phyloP scores from a whole-genome alignment of 345 rosid species.

The Moricandia moricandioides region DNA sequence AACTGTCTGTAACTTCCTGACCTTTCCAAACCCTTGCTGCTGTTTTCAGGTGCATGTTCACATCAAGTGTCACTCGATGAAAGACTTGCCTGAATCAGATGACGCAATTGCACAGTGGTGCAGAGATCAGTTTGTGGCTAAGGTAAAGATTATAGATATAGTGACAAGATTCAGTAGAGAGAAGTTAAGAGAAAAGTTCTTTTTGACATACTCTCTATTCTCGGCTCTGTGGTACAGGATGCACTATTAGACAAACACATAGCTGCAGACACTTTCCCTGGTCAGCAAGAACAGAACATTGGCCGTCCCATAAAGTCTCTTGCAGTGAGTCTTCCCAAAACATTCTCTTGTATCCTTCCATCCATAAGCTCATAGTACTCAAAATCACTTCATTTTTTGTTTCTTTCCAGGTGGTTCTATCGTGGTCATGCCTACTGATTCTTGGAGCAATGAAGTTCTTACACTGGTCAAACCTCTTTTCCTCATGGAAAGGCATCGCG shows the following conservation, averaged over 20 bases:
- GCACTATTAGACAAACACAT: constrained; percentile 70
- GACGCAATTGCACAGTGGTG: constrained; percentile 96
- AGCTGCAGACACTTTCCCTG: constrained; percentile 63
- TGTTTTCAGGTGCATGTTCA: constrained; percentile 75
- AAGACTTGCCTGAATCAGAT: constrained; percentile 81
- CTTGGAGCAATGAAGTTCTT: constrained; percentile 55
- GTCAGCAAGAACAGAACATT: constrained; percentile 56
- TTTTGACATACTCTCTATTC: neutral
- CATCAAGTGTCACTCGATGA: constrained; percentile 69
- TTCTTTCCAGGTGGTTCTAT: constrained; percentile 54
- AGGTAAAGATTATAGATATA: constrained; percentile 46
- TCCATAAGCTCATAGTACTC: neutral
- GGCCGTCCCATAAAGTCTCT: constrained; percentile 74
- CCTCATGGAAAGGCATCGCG: constrained; percentile 78
- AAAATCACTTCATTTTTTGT: neutral
- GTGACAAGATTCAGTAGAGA: neutral
- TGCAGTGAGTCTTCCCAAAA: constrained; percentile 45
- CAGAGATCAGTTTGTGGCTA: constrained; percentile 74
- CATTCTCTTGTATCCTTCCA: neutral
- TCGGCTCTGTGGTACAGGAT: constrained; percentile 47
- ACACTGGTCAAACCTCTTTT: constrained; percentile 64
- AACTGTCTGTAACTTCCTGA: neutral
- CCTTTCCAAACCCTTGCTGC: neutral
- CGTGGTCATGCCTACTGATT: constrained; percentile 57
- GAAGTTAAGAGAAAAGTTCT: neutral